Base-by-base conservation (phyloP, 2,329 filamentous ascomycete species). In the Aspergillus hiratsukae region DNA sequence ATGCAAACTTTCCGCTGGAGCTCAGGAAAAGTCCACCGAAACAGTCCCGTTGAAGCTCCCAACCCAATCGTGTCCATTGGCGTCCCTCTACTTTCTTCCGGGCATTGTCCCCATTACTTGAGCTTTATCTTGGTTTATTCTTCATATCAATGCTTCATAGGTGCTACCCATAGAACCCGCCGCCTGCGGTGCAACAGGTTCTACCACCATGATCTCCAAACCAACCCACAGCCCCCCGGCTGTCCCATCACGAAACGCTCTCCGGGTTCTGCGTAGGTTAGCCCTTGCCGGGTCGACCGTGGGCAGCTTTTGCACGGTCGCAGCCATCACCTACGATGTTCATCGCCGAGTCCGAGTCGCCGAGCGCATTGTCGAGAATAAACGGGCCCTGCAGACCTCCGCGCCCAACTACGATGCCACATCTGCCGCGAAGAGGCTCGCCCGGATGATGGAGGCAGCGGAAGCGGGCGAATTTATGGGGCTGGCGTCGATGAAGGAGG, bases 191-290 rank as follows among this genome's bases (percentile, higher is more conserved):
- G 61, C 58, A 54, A 21, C 59, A 62, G 49, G 59, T 58, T 59
- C 37, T 49, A 52, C 41, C 53, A 63, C 54, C 54, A 75, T 75
- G 68, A 66, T 72, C 52, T 54, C 69, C 41, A 69, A 69, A 57
- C 63, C 71, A 58, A 58, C 64, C 51, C 65, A 63, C 52, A 58
- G 63, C 51, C 61, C 64, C 40, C 63, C 73, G 21, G 61, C 69
- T 53, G 71, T 77, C 40, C 76, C 76, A 25, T 78, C 76, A 25
- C 75, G 74, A 57, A 75, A 76, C 67, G 75, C 75, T 46, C 68
- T 78, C 21, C 74, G 75, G 58, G 71, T 73, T 10, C 71, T 72
- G n/a, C 69, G 70, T 19, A 64, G 66, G 52, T 55, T 72, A 37
- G 70, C 70, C 19, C 62, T 72, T n/a, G 68, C 70, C 4, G 70